Percentiles rank a stretch among this genome's conserved stretches.
Conservation (phyloP, 805 yeast species). For the Saturnispora galanensis region DNA sequence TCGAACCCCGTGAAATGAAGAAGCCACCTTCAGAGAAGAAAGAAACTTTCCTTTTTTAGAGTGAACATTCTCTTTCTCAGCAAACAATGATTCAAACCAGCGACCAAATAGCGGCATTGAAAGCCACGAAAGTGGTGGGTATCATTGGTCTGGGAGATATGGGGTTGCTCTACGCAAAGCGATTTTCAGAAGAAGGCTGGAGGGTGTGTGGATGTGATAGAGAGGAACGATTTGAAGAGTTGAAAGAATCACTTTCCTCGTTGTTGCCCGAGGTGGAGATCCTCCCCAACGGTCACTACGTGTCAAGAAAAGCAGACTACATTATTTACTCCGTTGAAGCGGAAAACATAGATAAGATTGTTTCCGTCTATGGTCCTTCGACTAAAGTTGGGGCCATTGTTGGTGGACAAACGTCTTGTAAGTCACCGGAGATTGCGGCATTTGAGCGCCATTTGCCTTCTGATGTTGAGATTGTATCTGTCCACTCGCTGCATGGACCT, state of each 20-base stretch:
- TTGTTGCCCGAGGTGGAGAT: conserved; percentile 36
- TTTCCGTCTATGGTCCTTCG: conserved; percentile 70
- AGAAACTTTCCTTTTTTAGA: not conserved
- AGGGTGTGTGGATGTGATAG: conserved; percentile 80
- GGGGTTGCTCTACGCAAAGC: conserved; percentile 81
- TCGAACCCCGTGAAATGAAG: too few relatives aligned
- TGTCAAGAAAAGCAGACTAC: conserved; percentile 73
- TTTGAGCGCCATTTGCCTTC: conserved; percentile 66
- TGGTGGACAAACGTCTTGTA: conserved; percentile 98
- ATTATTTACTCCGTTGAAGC: conserved; percentile 92
- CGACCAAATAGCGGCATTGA: conserved; percentile 12
- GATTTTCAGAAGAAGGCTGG: conserved; percentile 81
- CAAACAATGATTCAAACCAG: conserved; percentile 14
- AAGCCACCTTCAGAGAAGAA: not conserved
- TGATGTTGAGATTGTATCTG: conserved; percentile 75
- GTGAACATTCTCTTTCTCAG: too few relatives aligned
- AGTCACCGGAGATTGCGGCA: conserved; percentile 79
- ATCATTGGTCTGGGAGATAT: conserved; percentile 95
- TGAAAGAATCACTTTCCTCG: conserved; percentile 23
- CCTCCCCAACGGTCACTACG: conserved; percentile 71
- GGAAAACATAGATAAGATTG: conserved; percentile 66
- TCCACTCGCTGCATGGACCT: conserved; percentile 95
- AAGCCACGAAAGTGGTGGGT: conserved; percentile 52
- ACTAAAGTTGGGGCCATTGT: conserved; percentile 83
- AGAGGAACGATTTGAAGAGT: conserved; percentile 47